Evolutionary conservation across 805 yeast species (phyloP).

Genomic region (Metschnikowia noctiluminum): DNA sequence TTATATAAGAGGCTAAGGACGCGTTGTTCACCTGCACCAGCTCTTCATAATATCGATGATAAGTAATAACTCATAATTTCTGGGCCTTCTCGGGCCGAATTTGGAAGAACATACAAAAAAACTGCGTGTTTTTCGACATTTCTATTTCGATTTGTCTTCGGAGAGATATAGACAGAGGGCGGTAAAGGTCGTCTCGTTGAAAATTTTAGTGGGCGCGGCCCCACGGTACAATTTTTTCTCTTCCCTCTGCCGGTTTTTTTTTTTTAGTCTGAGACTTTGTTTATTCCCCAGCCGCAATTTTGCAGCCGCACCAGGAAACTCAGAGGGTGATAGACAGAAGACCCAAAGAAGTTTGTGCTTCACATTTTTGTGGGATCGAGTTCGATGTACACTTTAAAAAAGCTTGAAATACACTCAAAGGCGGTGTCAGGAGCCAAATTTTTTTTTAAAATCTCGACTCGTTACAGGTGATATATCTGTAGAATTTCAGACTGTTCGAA

Average conservation of each 20-base stretch:
- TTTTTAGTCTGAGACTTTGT: not conserved
- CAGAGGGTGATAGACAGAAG: not conserved
- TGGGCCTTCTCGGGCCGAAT: too few relatives aligned
- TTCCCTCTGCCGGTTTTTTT: not conserved
- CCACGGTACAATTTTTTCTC: not conserved
- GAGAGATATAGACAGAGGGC: not conserved
- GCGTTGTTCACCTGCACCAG: not conserved
- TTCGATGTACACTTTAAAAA: too few relatives aligned
- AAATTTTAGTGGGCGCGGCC: slow-evolving; percentile 15
- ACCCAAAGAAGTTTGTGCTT: not conserved
- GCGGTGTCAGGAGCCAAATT: too few relatives aligned
- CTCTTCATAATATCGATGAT: too few relatives aligned
- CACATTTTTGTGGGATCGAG: not conserved
- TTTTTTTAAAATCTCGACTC: too few relatives aligned
- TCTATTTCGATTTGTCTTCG: not conserved
- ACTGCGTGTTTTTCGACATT: slow-evolving; percentile 37
- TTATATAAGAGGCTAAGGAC: not conserved
- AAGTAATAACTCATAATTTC: too few relatives aligned
- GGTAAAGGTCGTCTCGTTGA: slow-evolving; percentile 6
- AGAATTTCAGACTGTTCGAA: too few relatives aligned
- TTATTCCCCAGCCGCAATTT: not conserved
- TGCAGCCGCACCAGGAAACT: not conserved
- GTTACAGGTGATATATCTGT: too few relatives aligned
- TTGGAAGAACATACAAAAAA: slow-evolving; percentile 33
- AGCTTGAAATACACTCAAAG: too few relatives aligned